Conservation (phyloP, 164 flowering plant genomes). For the Saururus chinensis region DNA sequence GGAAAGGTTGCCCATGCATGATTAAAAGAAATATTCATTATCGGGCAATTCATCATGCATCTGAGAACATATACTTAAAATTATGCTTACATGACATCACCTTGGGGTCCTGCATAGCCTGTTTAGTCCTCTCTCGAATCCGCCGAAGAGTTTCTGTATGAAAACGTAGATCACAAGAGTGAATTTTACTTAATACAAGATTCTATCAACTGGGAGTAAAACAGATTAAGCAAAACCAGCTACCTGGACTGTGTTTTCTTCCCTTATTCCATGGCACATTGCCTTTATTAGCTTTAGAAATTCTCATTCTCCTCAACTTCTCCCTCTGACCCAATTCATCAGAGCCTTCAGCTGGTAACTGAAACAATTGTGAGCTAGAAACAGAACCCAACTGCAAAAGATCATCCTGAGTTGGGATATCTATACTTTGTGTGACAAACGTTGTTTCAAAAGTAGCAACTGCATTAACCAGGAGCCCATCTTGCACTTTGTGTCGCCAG, state of each 20-base stretch:
- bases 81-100: conserved; percentile 32
- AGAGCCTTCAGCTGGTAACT: conserved; percentile 23
- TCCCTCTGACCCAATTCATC: conserved; percentile 49
- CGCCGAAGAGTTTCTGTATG: conserved; percentile 69
- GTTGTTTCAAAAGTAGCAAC: conserved; percentile 57
- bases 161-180: background rate
- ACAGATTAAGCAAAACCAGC: conserved; percentile 1
- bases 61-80: conserved; percentile 10
- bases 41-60: too few species aligned
- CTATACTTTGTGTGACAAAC: conserved; percentile 16
- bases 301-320: conserved; percentile 62
- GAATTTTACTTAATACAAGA: background rate
- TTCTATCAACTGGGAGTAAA: background rate
- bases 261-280: conserved; percentile 92
- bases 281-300: conserved; percentile 50
- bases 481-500: conserved; percentile 11
- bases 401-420: conserved; percentile 8
- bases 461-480: conserved; percentile 31
- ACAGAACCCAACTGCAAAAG: conserved; percentile 12
- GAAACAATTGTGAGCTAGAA: conserved; percentile 9
- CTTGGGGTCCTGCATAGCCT: conserved; percentile 34
- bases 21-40: too few species aligned
- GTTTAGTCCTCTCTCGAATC: conserved; percentile 32
- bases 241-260: conserved; percentile 84
- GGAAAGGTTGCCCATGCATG: too few species aligned